A percentile compares a stretch with the other conserved stretches of the same genome.
Conservation (phyloP, 2,329 filamentous ascomycete species). For the Nemania bipapillata region DNA sequence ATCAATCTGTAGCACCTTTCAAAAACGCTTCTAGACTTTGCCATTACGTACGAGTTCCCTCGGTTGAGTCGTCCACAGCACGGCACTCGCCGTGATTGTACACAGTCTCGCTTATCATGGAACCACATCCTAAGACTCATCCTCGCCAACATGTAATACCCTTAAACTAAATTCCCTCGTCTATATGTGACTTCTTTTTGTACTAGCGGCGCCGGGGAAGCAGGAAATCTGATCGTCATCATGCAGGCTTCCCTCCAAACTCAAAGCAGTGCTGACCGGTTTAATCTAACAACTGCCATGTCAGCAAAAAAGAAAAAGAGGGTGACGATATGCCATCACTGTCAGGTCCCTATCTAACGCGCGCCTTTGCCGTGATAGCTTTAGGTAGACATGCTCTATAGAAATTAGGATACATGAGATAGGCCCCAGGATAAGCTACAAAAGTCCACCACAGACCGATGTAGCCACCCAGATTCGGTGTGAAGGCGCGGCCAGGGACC, state of each 20-base stretch:
- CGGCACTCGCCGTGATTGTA: neutral
- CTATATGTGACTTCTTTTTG: neutral
- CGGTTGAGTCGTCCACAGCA: neutral
- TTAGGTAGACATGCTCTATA: neutral
- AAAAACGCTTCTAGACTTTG: constrained; percentile 1
- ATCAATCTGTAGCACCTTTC: neutral
- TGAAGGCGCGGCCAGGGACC: neutral
- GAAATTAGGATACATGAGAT: neutral
- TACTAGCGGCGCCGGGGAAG: constrained; percentile 13
- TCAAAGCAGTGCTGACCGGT: neutral
- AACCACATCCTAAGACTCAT: neutral
- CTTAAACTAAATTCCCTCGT: neutral
- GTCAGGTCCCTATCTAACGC: neutral
- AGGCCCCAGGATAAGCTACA: neutral
- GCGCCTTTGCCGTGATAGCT: neutral
- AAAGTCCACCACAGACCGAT: neutral
- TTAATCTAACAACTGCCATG: neutral
- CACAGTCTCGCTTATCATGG: neutral
- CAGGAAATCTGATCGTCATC: neutral
- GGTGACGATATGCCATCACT: neutral
- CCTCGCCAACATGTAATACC: neutral
- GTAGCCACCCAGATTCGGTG: neutral
- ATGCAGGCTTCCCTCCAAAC: constrained; percentile 1
- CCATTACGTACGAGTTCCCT: neutral
- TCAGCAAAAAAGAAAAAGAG: constrained; percentile 5